Base-by-base conservation (phyloP, 352 stramenopile species). In the Phytophthora cryptogea region DNA sequence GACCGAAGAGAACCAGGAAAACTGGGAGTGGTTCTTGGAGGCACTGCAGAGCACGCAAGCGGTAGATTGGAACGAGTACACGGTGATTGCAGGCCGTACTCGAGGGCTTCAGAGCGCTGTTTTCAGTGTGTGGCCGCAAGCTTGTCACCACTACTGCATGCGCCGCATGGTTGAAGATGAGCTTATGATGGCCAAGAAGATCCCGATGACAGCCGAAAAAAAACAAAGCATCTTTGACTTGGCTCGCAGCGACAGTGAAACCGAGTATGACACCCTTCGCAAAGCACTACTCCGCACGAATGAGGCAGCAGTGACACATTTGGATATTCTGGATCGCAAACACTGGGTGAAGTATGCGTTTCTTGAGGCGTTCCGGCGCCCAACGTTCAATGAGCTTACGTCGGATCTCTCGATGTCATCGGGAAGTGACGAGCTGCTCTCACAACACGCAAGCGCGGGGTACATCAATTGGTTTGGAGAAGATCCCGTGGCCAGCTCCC, bases 271-370 rank as follows among this genome's bases (percentile, higher is more conserved):
- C 58, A 68, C 73, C 11, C 66, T 88, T 43, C 80, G 79, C 23
- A 59, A 72, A 11, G 78, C 82, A 39, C 50, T 92, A 2, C 17
- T 74, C 31, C 68, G 73, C 37, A 84, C 76, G 35, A 87, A 80
- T 23, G 80, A 87, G 59, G 65, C 75, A 0, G 67, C 63, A 5
- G 70, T 88, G 28, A 53, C 72, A 27, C 83, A 80, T 50, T 61
- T 92, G 31, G 80, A 92, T 43, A 61, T 63, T n/a, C 55, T 92
- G 13, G 70, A 76, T 35, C 72, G 76, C 20, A 61, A 75, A 2
- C 79, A 76, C 32, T 92, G 83, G 83, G 80, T 92, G 45, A 90
- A 90, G 54, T 92, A 89, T 47, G 80, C 80, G 2, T 92, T 92
- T 51, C 47, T 89, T 7, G 80, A 89, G 31, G 60, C 65, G 14